Conservation (phyloP, 495 filamentous ascomycete genomes). For the Staphylotrichum tortipilum region DNA sequence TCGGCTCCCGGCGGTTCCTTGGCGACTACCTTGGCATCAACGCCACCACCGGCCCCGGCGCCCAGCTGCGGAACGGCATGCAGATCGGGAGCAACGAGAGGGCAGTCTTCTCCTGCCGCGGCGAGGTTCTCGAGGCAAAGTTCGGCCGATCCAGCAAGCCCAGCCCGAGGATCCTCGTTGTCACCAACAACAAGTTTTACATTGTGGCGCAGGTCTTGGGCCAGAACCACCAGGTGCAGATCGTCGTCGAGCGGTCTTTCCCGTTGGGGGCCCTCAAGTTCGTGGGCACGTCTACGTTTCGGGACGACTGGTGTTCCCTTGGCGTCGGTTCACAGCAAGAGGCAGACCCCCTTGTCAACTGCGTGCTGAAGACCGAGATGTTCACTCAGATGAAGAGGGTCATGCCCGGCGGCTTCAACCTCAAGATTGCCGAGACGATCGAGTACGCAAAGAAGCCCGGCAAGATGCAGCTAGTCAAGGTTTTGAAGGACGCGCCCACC, state of each 20-base stretch:
- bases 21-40: slow-evolving; percentile 91
- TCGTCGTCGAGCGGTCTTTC: slow-evolving; percentile 71
- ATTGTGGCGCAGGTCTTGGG: slow-evolving; percentile 76
- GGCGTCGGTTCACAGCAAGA: slow-evolving; percentile 82
- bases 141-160: slow-evolving; percentile 94
- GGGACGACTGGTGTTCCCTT: slow-evolving; percentile 95
- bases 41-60: slow-evolving; percentile 70
- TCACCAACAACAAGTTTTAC: slow-evolving; percentile 80
- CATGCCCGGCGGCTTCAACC: slow-evolving; percentile 66
- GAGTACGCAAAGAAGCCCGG: slow-evolving; percentile 98
- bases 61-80: slow-evolving; percentile 66
- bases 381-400: slow-evolving; percentile 77
- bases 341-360: slow-evolving; percentile 83
- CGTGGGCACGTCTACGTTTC: slow-evolving; percentile 65
- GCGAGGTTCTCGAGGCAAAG: slow-evolving; percentile 81
- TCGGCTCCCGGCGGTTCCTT: slow-evolving; percentile 85
- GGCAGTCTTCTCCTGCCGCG: slow-evolving; percentile 80
- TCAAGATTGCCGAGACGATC: slow-evolving; percentile 76
- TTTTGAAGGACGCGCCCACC: slow-evolving; percentile 68
- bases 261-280: slow-evolving; percentile 81
- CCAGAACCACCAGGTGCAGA: slow-evolving; percentile 71
- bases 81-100: slow-evolving; percentile 56
- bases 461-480: slow-evolving; percentile 80
- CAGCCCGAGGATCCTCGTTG: slow-evolving; percentile 71
- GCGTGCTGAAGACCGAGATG: slow-evolving; percentile 93